Evolutionary conservation across 2,329 filamentous ascomycete genomes (phyloP).

Genomic region (Chrysosporium queenslandicum): DNA sequence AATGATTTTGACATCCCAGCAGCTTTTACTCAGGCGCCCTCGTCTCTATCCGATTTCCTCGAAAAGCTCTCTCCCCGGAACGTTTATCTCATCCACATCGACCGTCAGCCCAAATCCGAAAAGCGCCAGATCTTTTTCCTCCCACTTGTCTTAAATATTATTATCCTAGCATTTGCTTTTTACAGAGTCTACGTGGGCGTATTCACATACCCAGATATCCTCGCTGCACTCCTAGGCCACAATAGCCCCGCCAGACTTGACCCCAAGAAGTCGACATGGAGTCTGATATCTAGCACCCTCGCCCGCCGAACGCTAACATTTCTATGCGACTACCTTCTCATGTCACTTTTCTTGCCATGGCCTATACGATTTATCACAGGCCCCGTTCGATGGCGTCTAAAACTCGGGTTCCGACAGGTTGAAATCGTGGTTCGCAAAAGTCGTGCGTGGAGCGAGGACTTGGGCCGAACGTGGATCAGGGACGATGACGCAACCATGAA

Average conservation of each 20-base stretch:
- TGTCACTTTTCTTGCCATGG: conserved; percentile 62
- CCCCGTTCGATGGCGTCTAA: conserved; percentile 63
- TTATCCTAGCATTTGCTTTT: conserved; percentile 53
- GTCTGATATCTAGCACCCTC: conserved; percentile 48
- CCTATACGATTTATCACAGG: conserved; percentile 61
- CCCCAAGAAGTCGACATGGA: conserved; percentile 47
- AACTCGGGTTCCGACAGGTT: conserved; percentile 62
- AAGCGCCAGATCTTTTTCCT: conserved; percentile 78
- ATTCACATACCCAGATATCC: conserved; percentile 62
- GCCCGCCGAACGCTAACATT: conserved; percentile 54
- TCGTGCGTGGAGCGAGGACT: conserved; percentile 51
- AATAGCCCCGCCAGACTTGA: conserved; percentile 58
- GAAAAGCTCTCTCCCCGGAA: conserved; percentile 55
- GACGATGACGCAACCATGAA: conserved; percentile 48
- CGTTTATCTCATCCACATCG: conserved; percentile 78
- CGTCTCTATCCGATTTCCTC: conserved; percentile 56
- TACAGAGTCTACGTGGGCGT: conserved; percentile 59
- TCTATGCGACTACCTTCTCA: conserved; percentile 61
- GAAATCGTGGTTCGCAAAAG: conserved; percentile 77
- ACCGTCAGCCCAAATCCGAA: conserved; percentile 56
- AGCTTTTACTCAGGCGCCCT: conserved; percentile 59
- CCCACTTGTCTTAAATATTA: conserved; percentile 64
- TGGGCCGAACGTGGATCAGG: conserved; percentile 23
- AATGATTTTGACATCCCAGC: conserved; percentile 37
- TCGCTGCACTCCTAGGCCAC: conserved; percentile 56